phyloP scores from a whole-genome alignment of 139 green algal species.

The Penium margaritaceum region DNA sequence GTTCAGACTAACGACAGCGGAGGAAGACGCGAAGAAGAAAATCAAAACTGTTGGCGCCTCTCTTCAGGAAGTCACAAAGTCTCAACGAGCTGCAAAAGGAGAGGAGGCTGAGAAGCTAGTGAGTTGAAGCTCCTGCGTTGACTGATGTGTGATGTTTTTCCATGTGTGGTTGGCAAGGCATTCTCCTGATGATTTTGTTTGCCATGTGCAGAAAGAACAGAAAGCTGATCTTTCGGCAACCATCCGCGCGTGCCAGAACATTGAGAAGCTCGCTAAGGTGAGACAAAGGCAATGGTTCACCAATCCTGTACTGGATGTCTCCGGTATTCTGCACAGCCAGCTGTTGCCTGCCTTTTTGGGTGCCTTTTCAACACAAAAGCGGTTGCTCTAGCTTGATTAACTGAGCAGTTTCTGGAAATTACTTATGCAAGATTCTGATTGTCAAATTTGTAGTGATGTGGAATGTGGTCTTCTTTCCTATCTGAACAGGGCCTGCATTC shows the following conservation, averaged over 20 bases:
- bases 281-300: not conserved
- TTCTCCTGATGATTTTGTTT: not conserved
- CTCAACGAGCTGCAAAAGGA: slow-evolving; percentile 10
- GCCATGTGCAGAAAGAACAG: slow-evolving; percentile 21
- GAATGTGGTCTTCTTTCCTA: not conserved
- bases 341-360: not conserved
- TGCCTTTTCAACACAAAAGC: not conserved
- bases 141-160: not conserved
- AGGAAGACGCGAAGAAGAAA: slow-evolving; percentile 29
- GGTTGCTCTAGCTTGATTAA: not conserved
- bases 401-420: not conserved
- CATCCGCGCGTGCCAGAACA: slow-evolving; percentile 7
- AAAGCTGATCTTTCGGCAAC: not conserved
- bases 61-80: slow-evolving; percentile 17
- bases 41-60: slow-evolving; percentile 10
- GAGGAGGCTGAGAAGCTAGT: slow-evolving; percentile 30
- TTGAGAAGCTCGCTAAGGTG: slow-evolving; percentile 33
- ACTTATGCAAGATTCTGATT: too few relatives aligned
- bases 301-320: not conserved
- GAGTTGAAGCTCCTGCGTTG: not conserved
- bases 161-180: not conserved
- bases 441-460: too few relatives aligned
- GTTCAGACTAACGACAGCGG: slow-evolving; percentile 24
- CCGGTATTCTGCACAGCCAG: not conserved
- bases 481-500: not conserved